Conservation (phyloP, 345 rosid genomes). For the Hibiscus mutabilis region DNA sequence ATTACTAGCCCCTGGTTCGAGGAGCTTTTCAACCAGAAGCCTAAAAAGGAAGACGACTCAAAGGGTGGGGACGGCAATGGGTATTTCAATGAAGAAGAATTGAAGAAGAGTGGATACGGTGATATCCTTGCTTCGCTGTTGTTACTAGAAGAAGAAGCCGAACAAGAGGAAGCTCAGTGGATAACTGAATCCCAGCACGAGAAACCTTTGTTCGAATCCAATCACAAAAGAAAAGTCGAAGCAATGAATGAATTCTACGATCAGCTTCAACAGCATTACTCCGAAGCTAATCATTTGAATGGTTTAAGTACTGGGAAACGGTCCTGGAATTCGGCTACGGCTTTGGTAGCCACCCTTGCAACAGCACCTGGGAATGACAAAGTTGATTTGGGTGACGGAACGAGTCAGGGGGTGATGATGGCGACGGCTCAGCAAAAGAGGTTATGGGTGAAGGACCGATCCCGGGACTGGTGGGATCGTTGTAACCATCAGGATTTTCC, state of each 20-base stretch:
- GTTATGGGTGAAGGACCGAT: constrained; percentile 82
- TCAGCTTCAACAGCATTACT: constrained; percentile 34
- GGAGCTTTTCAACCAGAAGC: constrained; percentile 14
- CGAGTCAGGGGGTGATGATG: background rate
- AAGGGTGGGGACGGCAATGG: constrained; percentile 15
- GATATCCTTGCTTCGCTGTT: constrained; percentile 45
- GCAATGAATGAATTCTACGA: constrained; percentile 35
- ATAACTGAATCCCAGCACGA: constrained; percentile 31
- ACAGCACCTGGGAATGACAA: background rate
- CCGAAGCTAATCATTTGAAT: constrained; percentile 24
- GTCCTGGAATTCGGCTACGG: constrained; percentile 22
- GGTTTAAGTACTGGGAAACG: constrained; percentile 26
- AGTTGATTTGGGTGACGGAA: background rate
- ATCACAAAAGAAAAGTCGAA: constrained; percentile 29
- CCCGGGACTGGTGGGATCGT: constrained; percentile 85
- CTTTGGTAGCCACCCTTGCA: constrained; percentile 6
- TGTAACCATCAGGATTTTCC: constrained; percentile 59
- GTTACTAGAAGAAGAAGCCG: constrained; percentile 30
- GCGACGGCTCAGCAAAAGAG: constrained; percentile 39
- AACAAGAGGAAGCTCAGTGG: constrained; percentile 20
- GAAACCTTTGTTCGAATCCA: constrained; percentile 34
- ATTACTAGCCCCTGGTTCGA: constrained; percentile 22
- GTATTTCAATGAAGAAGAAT: background rate
- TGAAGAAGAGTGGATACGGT: constrained; percentile 19
- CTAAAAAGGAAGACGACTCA: constrained; percentile 5